Percentiles rank a stretch among this genome's conserved stretches.
Evolutionary conservation across 2,329 filamentous ascomycete species (phyloP).

Genomic region (Bipolaris gigantea): DNA sequence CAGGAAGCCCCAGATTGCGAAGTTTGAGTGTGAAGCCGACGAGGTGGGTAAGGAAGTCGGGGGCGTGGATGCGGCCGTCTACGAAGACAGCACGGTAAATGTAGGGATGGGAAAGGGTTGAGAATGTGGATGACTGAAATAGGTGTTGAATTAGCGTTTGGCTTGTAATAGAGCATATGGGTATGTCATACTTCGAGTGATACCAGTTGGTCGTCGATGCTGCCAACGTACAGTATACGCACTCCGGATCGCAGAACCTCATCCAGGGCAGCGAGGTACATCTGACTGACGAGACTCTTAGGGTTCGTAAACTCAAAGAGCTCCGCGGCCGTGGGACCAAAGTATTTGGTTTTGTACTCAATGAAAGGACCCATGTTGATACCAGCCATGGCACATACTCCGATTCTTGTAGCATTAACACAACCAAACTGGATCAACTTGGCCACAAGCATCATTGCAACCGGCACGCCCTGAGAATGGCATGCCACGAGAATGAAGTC

Average conservation of each 20-base stretch:
- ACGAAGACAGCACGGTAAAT: constrained; percentile 96
- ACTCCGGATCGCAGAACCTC: constrained; percentile 76
- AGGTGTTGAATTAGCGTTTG: constrained; percentile 48
- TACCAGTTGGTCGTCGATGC: constrained; percentile 95
- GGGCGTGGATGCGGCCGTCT: constrained; percentile 86
- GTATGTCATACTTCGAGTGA: constrained; percentile 74
- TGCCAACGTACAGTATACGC: constrained; percentile 84
- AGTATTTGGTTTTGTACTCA: constrained; percentile 85
- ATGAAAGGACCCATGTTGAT: constrained; percentile 92
- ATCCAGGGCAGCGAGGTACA: constrained; percentile 76
- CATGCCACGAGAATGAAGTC: constrained; percentile 92
- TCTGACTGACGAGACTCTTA: constrained; percentile 77
- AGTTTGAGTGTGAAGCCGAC: constrained; percentile 92
- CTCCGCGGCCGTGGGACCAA: constrained; percentile 89
- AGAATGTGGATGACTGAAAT: constrained; percentile 78
- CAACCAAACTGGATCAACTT: constrained; percentile 91
- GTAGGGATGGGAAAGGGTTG: constrained; percentile 83
- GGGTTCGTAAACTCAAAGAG: constrained; percentile 90
- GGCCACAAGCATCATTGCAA: constrained; percentile 86
- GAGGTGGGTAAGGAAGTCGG: constrained; percentile 90
- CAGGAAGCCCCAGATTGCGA: constrained; percentile 87
- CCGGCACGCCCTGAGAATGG: constrained; percentile 94
- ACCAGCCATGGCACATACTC: constrained; percentile 86
- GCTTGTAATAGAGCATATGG: constrained; percentile 5
- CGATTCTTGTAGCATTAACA: constrained; percentile 70